phyloP scores from a whole-genome alignment of 768 basidiomycete genomes.

The Leucosporidium creatinivorum region DNA sequence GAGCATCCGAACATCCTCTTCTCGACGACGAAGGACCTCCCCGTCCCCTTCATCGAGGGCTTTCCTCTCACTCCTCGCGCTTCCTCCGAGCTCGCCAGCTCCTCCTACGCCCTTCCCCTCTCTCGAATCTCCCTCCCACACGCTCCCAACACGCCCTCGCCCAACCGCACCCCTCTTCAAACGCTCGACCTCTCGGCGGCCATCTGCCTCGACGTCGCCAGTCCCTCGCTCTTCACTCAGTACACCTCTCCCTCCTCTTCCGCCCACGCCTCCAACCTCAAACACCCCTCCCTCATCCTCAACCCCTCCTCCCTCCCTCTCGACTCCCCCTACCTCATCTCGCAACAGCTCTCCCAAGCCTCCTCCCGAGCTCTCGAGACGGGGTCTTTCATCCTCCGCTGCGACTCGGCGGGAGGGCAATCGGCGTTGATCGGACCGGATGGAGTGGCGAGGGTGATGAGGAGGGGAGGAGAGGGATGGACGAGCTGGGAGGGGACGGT shows the following conservation, averaged over 20 bases:
- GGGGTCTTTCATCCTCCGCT: constrained; percentile 12
- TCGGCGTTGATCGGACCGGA: constrained; percentile 4
- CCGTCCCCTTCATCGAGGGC: constrained; percentile 26
- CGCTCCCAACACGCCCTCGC: background rate
- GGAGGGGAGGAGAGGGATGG: background rate
- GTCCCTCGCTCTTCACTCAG: constrained; percentile 3
- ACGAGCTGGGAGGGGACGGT: too few relatives aligned
- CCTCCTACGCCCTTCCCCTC: background rate
- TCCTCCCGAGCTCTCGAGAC: constrained; percentile 12
- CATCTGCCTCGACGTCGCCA: constrained; percentile 24
- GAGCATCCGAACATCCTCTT: background rate
- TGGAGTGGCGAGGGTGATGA: background rate
- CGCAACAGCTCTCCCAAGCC: background rate
- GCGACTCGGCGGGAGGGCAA: background rate
- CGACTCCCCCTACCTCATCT: background rate
- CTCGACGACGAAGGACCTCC: constrained; percentile 24
- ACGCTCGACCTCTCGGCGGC: constrained; percentile 1
- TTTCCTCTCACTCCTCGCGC: constrained; percentile 9
- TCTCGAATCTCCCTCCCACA: background rate
- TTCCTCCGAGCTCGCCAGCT: background rate
- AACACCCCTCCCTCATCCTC: constrained; percentile 9
- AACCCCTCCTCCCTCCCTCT: constrained; percentile 17
- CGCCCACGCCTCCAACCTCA: background rate
- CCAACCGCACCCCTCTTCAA: constrained; percentile 7
- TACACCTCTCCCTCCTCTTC: background rate